A percentile compares a stretch with the other conserved stretches of the same genome.
These are phyloP conservation scores for Leucogyrophana mollusca DNA, from an alignment of 768 basidiomycete genomes.

Conservation along the genomic window DNA sequence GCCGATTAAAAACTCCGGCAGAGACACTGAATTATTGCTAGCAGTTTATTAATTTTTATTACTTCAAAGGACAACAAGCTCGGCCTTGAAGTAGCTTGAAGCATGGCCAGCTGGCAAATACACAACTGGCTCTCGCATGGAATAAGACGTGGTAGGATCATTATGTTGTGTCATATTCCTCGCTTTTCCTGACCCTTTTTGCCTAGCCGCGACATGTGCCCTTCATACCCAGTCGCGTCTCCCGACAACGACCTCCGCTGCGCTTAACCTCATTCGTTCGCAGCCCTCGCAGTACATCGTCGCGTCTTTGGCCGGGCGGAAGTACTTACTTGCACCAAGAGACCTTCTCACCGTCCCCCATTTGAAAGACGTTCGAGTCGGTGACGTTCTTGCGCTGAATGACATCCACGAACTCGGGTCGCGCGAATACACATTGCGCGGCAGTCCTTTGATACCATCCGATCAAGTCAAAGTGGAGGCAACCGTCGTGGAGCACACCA, in stretches of 20 bases:
- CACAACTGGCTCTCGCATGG: constrained; percentile 25
- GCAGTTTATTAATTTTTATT: background rate
- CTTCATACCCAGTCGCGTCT: constrained; percentile 30
- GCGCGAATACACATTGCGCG: constrained; percentile 88
- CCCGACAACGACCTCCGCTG: constrained; percentile 49
- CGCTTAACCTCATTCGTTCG: constrained; percentile 80
- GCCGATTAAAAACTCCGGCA: constrained; percentile 24
- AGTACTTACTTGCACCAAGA: constrained; percentile 86
- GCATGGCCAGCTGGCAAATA: constrained; percentile 18
- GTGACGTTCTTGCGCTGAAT: constrained; percentile 79
- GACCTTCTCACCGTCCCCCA: constrained; percentile 94
- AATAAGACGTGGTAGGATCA: constrained; percentile 19
- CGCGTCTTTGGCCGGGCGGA: constrained; percentile 82
- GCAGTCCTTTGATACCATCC: constrained; percentile 67
- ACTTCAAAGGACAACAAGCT: background rate
- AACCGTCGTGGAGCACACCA: constrained; percentile 97
- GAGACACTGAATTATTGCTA: background rate
- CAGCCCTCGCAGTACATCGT: constrained; percentile 93
- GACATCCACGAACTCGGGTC: constrained; percentile 94
- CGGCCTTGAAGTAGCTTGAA: too few species aligned
- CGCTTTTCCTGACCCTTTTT: constrained; percentile 4
- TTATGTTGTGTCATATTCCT: background rate
- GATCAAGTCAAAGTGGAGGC: constrained; percentile 73
- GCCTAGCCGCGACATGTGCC: constrained; percentile 20
- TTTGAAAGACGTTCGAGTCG: constrained; percentile 81